phyloP scores from a whole-genome alignment of 139 green algal genomes.

The Zygnema circumcarinatum region DNA sequence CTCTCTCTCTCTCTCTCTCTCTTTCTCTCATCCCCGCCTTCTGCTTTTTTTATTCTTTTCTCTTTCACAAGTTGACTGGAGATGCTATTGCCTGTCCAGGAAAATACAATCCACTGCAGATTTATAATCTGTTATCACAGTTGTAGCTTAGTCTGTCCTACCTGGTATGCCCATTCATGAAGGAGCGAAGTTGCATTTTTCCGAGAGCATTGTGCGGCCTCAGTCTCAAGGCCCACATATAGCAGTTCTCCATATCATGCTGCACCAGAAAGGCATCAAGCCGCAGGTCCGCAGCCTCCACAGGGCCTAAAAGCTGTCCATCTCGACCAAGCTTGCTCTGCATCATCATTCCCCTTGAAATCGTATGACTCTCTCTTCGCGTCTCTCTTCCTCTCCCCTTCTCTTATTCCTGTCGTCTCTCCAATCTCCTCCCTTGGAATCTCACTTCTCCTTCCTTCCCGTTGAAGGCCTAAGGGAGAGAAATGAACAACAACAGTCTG shows the following conservation, averaged over 20 bases:
- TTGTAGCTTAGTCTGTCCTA: background rate
- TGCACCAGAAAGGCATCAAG: constrained; percentile 57
- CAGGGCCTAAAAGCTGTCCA: background rate
- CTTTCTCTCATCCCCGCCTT: background rate
- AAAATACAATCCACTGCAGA: too few relatives aligned
- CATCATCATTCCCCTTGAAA: background rate
- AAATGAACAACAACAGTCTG: too few relatives aligned
- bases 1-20: background rate
- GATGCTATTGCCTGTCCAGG: too few relatives aligned
- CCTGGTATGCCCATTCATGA: constrained; percentile 55
- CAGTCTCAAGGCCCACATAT: constrained; percentile 44
- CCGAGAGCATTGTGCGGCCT: constrained; percentile 42
- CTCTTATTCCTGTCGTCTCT: too few relatives aligned
- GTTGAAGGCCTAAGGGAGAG: too few relatives aligned
- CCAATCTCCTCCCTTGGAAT: too few relatives aligned
- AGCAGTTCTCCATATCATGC: constrained; percentile 57
- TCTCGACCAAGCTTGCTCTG: background rate
- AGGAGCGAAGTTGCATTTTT: constrained; percentile 56
- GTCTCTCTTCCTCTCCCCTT: too few relatives aligned
- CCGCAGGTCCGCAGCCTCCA: constrained; percentile 38
- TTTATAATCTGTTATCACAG: too few relatives aligned
- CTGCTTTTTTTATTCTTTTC: too few relatives aligned
- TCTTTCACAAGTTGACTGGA: too few relatives aligned
- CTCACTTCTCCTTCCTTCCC: too few relatives aligned
- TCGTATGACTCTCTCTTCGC: too few relatives aligned